Evolutionary conservation across 2,329 filamentous ascomycete genomes (phyloP), one percentile per base, ranked within the genome.

Genomic region (Colletotrichum lupini): DNA sequence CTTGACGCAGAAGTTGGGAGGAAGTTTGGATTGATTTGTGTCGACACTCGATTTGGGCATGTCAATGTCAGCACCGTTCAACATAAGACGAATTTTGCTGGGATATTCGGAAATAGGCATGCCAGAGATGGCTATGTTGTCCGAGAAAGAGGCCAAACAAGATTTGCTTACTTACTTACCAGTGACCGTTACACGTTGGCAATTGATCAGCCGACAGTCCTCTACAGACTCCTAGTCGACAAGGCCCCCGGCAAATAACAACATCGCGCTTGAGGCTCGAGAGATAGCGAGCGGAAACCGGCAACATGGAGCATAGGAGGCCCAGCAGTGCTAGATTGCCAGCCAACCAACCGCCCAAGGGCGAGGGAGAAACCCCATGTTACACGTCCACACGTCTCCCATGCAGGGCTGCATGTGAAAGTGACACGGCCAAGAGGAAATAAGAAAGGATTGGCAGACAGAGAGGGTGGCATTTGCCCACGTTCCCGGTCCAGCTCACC

Each of bases 351-450:
- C 19, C 35, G 30, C 22, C 49, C 53, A 69, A 55, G 68, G 67
- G 32, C 55, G 22, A 8, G 46, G 60, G 49, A 70, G 49, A 66
- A 60, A 22, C 70, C 19, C 24, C 53, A 64, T 63, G 59, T 56
- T 56, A 19, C 49, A 55, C 42, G 42, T 49, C 42, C 42, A 49
- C 42, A 49, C 19, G 42, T 16, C 12, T 46, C 52, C 55, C 49
- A 37, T 64, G 52, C 60, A 30, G 59, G 53, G 55, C 57, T 65
- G 60, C 67, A 70, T 73, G 28, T 24, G 46, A 64, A 70, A 73
- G 66, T 37, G 55, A 42, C 46, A 59, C 59, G 56, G 52, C 28
- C 42, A 49, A 49, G 42, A 28, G 56, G 19, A 46, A 65, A 70
- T 49, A 73, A 65, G 70, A 59, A 70, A 73, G n/a, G 49, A 28